Evolutionary conservation across 2,329 filamentous ascomycete species (phyloP).

Genomic region (Xylariales sp.): DNA sequence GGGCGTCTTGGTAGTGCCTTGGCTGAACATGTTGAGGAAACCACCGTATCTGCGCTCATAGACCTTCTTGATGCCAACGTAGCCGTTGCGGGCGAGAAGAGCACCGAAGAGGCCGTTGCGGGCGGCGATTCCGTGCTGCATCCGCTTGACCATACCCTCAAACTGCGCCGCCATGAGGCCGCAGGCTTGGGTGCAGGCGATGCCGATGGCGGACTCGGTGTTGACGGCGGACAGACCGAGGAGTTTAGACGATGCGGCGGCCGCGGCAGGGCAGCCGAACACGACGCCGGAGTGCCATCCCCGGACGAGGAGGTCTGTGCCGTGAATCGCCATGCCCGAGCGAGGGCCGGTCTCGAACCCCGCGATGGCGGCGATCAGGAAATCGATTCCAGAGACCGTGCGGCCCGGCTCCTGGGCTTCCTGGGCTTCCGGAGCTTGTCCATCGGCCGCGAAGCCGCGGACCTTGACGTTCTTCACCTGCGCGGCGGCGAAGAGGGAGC

Average conservation of each 20-base stretch:
- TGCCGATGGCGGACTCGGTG: slow-evolving; percentile 54
- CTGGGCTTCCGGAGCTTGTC: not conserved
- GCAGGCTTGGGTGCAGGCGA: slow-evolving; percentile 55
- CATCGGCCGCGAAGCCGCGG: slow-evolving; percentile 9
- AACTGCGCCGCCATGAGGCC: slow-evolving; percentile 57
- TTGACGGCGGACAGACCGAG: slow-evolving; percentile 46
- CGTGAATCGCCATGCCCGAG: slow-evolving; percentile 49
- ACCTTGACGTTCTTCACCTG: slow-evolving; percentile 30
- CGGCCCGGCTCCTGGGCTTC: slow-evolving; percentile 19
- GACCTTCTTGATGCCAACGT: slow-evolving; percentile 52
- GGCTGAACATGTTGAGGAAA: slow-evolving; percentile 55
- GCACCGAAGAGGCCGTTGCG: slow-evolving; percentile 56
- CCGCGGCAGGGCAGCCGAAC: slow-evolving; percentile 53
- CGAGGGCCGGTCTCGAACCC: slow-evolving; percentile 55
- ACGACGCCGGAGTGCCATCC: slow-evolving; percentile 57
- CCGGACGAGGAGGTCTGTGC: slow-evolving; percentile 51
- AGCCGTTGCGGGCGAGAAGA: slow-evolving; percentile 53
- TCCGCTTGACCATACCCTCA: slow-evolving; percentile 57
- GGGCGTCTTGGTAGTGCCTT: slow-evolving; percentile 37
- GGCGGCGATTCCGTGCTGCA: slow-evolving; percentile 60
- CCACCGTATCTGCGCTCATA: slow-evolving; percentile 56
- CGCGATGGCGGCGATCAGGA: slow-evolving; percentile 51
- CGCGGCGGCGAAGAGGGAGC: slow-evolving; percentile 53
- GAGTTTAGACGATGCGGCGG: slow-evolving; percentile 48
- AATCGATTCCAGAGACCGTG: slow-evolving; percentile 45